Conservation (phyloP, 2,329 filamentous ascomycete species). For the Juglanconis oblonga region DNA sequence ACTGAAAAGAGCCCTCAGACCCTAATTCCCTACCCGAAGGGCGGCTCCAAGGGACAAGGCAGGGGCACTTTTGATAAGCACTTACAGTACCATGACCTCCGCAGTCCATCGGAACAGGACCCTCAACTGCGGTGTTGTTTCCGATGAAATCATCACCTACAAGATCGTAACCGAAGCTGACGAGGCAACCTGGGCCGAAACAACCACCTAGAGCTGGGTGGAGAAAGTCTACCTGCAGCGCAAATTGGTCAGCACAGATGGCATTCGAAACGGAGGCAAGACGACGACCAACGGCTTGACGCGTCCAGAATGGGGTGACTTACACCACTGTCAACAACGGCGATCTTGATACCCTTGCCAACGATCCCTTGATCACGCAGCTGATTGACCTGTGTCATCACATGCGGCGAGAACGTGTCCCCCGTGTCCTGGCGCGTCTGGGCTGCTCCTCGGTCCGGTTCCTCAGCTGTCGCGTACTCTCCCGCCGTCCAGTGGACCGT, state of each 20-base stretch:
- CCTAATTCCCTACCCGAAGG: not conserved
- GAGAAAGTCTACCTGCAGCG: slow-evolving; percentile 52
- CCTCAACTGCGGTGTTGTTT: slow-evolving; percentile 38
- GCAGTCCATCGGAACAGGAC: slow-evolving; percentile 53
- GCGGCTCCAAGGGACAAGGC: not conserved
- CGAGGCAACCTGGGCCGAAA: slow-evolving; percentile 57
- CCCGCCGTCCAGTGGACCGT: slow-evolving; percentile 42
- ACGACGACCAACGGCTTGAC: no score
- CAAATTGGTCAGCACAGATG: slow-evolving; percentile 16
- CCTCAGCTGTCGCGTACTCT: slow-evolving; percentile 20
- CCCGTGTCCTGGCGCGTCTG: slow-evolving; percentile 31
- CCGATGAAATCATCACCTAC: slow-evolving; percentile 52
- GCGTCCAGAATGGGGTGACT: slow-evolving; percentile 24
- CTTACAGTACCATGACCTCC: slow-evolving; percentile 52
- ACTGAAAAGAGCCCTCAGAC: no score
- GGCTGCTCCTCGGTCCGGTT: slow-evolving; percentile 22
- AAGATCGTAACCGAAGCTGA: slow-evolving; percentile 55
- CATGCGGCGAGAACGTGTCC: slow-evolving; percentile 47
- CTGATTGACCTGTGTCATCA: slow-evolving; percentile 56
- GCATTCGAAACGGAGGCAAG: no score
- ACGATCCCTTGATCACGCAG: slow-evolving; percentile 45
- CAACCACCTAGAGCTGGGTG: slow-evolving; percentile 64
- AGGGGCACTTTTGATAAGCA: not conserved
- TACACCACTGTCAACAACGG: slow-evolving; percentile 53
- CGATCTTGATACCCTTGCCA: slow-evolving; percentile 52